Evolutionary conservation across 345 rosid genomes (phyloP), one percentile per base, ranked within the genome.

Genomic region (Turritis glabra): DNA sequence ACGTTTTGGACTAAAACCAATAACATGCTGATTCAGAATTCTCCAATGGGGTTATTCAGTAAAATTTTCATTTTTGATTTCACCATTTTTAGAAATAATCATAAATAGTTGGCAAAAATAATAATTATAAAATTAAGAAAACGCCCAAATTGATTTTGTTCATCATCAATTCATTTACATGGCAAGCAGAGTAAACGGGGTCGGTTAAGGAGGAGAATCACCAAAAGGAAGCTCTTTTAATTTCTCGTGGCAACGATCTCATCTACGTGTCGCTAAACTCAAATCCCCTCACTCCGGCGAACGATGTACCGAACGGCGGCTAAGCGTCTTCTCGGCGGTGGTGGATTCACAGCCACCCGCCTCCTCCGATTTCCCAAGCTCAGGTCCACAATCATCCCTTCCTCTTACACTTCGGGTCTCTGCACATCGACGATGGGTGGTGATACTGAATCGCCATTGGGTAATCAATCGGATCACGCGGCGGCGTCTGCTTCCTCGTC

Each of bases 241-340:
- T 30, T 29, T 52, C 57, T 52, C 54, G 64, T 69, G 75, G 70
- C 50, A 62, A 52, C 75, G 11, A 69, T 41, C 50, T 61, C 75
- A 32, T 76, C 70, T 8, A 69, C 75, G 79, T 61, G 75, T 69
- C 75, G 43, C 35, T 3, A 0, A 17, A 13, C 35, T 60, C 26
- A 13, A 5, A 30, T 2, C 44, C 44, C 19, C 43, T 48, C 29
- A 18, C 67, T 44, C 60, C 79, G 54, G 64, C 58, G 23, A 17
- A 68, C 54, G 9, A 89, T 90, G 97, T 87, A 84, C 60, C 80
- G 92, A 79, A 82, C 86, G 79, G 89, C 83, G 76, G 88, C 81
- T 73, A 82, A 64, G 72, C 86, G 87, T 59, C 67, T 86, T 38
- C 83, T 90, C 62, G 56, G 43, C 58, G 71, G 82, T 14, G 76